Conservation (phyloP, 2,329 filamentous ascomycete species). For the Alternaria arbusti region DNA sequence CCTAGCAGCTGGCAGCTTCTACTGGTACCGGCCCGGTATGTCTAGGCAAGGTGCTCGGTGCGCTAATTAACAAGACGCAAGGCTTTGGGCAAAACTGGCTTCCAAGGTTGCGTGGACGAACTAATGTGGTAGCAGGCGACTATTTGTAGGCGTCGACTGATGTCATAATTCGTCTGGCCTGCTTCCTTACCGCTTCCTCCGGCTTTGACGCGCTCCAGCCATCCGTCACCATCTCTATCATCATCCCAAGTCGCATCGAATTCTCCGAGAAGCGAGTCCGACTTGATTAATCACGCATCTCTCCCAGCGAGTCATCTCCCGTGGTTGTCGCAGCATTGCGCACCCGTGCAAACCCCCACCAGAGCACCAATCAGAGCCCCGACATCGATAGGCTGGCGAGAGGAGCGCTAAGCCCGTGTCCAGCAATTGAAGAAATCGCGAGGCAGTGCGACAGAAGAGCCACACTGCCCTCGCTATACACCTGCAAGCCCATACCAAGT, state of each 20-base stretch:
- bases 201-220: conserved; percentile 1
- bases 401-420: conserved; percentile 44
- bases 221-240: conserved; percentile 4
- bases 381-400: conserved; percentile 34
- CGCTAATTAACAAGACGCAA: not conserved
- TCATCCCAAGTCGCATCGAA: conserved; percentile 1
- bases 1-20: too few species aligned
- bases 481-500: not conserved
- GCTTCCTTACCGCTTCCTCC: conserved; percentile 18
- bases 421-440: conserved; percentile 46
- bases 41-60: not conserved
- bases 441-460: conserved; percentile 30
- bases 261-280: conserved; percentile 2
- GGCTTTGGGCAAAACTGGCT: conserved; percentile 2
- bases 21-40: not conserved
- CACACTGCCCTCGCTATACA: conserved; percentile 14
- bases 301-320: conserved; percentile 10
- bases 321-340: conserved; percentile 20
- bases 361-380: conserved; percentile 37
- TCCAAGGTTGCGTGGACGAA: not conserved
- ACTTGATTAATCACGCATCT: conserved; percentile 4
- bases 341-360: conserved; percentile 22
- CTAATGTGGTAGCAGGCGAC: conserved; percentile 11
- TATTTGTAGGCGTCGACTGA: conserved; percentile 10
- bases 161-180: conserved; percentile 14